Evolutionary conservation across 306 rosid genomes (phyloP).

Genomic region (Pyrus bretschneideri): DNA sequence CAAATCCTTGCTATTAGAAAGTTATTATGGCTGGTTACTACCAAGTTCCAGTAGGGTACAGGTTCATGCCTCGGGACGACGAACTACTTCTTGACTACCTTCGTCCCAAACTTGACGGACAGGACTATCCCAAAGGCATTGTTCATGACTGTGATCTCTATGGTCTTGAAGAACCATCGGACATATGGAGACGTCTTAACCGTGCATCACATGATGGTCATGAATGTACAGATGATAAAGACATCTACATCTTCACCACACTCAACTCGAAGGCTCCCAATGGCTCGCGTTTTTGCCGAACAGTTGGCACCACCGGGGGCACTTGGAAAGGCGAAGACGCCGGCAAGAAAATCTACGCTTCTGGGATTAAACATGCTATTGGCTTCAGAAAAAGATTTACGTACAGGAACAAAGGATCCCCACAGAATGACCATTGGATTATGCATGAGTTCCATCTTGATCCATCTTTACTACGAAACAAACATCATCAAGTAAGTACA

Average conservation of each 20-base stretch:
- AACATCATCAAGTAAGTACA: too few species aligned
- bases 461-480: background rate
- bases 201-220: background rate
- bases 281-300: background rate
- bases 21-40: background rate
- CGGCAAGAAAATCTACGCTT: background rate
- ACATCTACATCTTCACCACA: background rate
- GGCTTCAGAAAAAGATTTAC: background rate
- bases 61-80: background rate
- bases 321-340: background rate
- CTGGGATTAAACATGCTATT: background rate
- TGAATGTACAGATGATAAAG: background rate
- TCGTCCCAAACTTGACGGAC: background rate
- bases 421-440: background rate
- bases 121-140: background rate
- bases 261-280: background rate
- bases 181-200: background rate
- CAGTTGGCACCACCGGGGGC: background rate
- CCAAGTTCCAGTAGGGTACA: background rate
- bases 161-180: background rate
- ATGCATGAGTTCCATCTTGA: background rate
- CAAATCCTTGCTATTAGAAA: background rate
- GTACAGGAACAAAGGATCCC: background rate
- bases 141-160: background rate
- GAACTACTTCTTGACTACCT: constrained; percentile 3